Base-by-base conservation (phyloP, 495 filamentous ascomycete genomes). In the Neurospora sp. region DNA sequence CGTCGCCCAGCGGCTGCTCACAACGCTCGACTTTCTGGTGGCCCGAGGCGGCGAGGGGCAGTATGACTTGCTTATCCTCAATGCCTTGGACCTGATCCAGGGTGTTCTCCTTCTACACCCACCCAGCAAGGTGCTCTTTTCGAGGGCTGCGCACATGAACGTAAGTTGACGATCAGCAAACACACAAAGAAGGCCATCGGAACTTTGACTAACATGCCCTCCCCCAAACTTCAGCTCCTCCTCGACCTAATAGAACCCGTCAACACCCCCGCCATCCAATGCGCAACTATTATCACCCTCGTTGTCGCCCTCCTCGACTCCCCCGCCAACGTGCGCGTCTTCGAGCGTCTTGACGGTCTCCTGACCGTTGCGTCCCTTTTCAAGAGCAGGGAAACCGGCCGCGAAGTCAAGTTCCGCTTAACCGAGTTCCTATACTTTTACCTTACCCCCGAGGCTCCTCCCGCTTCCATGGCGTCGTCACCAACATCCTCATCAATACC, bases 341-440 rank as follows among this genome's bases (percentile, higher is more conserved):
- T 99, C 78, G 96, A 99, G 83, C 85, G 85, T 71, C 90, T 97
- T n/a, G 96, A 98, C 81, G 96, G 96, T 40, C 88, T 99, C 2
- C 87, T 96, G 16, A 96, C 96, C 3, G 88, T 98, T n/a, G 97
- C 95, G 31, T 94, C 92, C 9, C 87, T 98, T 8, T 98, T 98
- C 87, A 96, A 96, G 81, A 89, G 88, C 74, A 90, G 92, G 42
- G 87, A 89, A 76, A 97, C 94, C 5, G 88, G 89, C 16, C 88
- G 93, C 72, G 93, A 95, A 75, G 95, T 99, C 73, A 97, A 96
- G 81, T 88, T 97, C 76, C 94, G 95, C 77, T 87, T 97, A 11
- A 90, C 97, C 73, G 96, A 99, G 79, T 98, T 99, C 80, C 84
- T 99, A 6, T 97, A 98, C 83, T 98, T 98, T 83, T 99, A 98